A percentile compares a stretch with the other conserved stretches of the same genome.
Evolutionary conservation across 73 alveolate species (phyloP).

Genomic region (Paramecium sonneborni): DNA sequence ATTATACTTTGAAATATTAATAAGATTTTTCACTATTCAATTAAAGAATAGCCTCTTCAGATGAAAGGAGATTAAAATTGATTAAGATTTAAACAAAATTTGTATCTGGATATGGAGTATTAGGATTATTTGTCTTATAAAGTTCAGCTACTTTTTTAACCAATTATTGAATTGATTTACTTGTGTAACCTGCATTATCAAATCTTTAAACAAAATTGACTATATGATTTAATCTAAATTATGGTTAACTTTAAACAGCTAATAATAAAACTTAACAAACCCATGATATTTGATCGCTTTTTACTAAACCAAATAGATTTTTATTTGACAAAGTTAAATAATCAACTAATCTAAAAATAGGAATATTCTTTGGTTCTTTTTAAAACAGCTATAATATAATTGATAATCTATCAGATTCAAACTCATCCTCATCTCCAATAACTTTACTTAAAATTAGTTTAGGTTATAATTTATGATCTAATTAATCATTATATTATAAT

Average conservation of each 20-base stretch:
- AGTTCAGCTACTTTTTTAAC: not conserved
- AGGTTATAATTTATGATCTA: not conserved
- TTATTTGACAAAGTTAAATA: not conserved
- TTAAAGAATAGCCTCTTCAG: not conserved
- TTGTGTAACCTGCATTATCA: not conserved
- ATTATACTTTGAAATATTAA: not conserved
- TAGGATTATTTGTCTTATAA: not conserved
- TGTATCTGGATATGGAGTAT: not conserved
- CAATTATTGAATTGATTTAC: not conserved
- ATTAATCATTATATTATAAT: not conserved
- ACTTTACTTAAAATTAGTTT: not conserved
- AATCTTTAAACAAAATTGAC: not conserved
- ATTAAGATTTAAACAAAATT: not conserved
- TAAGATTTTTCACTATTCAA: not conserved
- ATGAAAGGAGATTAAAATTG: not conserved
- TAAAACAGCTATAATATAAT: not conserved
- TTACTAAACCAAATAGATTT: not conserved
- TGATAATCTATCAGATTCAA: not conserved
- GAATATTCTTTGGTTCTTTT: not conserved
- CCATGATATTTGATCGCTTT: not conserved
- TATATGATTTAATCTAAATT: not conserved
- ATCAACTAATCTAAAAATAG: not conserved
- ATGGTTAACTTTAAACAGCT: not conserved
- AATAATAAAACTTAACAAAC: not conserved
- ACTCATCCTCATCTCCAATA: not conserved